phyloP scores from a whole-genome alignment of 192 early-diverging fungal genomes.

The Linnemannia hyalina region DNA sequence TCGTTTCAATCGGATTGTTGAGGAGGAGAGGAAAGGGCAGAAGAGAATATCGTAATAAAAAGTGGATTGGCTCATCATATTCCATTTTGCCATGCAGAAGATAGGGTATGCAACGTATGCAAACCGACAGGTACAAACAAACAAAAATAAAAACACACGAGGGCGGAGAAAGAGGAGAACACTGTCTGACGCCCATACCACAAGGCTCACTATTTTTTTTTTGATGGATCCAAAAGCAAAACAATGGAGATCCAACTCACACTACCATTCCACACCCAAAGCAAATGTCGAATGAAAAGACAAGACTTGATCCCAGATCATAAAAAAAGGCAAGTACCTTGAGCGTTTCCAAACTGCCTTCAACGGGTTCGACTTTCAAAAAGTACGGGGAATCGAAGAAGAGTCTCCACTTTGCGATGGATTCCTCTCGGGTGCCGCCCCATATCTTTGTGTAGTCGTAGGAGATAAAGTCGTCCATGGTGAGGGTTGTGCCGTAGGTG shows the following conservation, averaged over 20 bases:
- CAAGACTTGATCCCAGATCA: slow-evolving; percentile 1
- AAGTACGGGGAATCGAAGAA: slow-evolving; percentile 71
- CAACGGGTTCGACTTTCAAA: slow-evolving; percentile 63
- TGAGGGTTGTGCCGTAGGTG: slow-evolving; percentile 60
- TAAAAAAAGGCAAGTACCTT: slow-evolving; percentile 35
- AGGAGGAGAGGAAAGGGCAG: not conserved
- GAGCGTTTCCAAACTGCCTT: slow-evolving; percentile 66
- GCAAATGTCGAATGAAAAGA: not conserved
- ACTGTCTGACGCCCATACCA: not conserved
- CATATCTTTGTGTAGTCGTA: slow-evolving; percentile 67
- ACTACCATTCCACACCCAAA: not conserved
- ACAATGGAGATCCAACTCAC: slow-evolving; percentile 5
- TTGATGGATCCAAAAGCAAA: not conserved
- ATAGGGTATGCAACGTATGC: not conserved
- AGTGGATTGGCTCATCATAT: not conserved
- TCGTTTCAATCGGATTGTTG: not conserved
- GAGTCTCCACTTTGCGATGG: slow-evolving; percentile 64
- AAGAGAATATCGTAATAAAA: not conserved
- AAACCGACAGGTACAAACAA: slow-evolving; percentile 8
- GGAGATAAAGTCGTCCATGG: slow-evolving; percentile 62
- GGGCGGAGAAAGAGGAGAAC: not conserved
- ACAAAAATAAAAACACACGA: not conserved
- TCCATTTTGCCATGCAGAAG: no score
- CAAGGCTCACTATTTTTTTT: slow-evolving; percentile 1
- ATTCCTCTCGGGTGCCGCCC: slow-evolving; percentile 68